These are phyloP conservation scores for Neopestalotiopsis sp. DNA, from an alignment of 2,329 filamentous ascomycete genomes.

Conservation along the genomic window DNA sequence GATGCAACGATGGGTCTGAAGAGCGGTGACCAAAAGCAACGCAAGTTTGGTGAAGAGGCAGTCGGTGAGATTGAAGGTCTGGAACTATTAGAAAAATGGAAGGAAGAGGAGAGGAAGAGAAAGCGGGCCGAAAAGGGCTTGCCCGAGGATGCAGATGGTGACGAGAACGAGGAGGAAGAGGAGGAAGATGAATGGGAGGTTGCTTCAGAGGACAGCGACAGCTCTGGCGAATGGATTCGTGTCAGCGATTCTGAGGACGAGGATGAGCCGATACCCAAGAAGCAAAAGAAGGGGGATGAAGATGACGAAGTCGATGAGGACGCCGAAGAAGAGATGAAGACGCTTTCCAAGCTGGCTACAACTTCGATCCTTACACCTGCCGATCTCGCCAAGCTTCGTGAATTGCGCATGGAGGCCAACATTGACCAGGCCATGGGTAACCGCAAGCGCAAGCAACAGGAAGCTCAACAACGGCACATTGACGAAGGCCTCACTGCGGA, in stretches of 20 bases:
- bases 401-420: conserved; percentile 77
- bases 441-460: conserved; percentile 52
- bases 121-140: conserved; percentile 74
- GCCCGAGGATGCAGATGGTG: conserved; percentile 65
- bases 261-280: conserved; percentile 72
- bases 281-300: conserved; percentile 54
- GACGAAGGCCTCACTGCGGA: conserved; percentile 91
- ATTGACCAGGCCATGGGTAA: conserved; percentile 68
- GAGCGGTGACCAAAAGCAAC: conserved; percentile 75
- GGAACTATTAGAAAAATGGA: conserved; percentile 90
- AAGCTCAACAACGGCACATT: conserved; percentile 65
- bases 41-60: conserved; percentile 83
- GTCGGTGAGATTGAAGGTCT: conserved; percentile 87
- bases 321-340: conserved; percentile 44
- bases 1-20: conserved; percentile 84
- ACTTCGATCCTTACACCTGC: conserved; percentile 94
- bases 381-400: conserved; percentile 91
- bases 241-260: conserved; percentile 86
- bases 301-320: conserved; percentile 37
- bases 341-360: conserved; percentile 80
- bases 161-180: conserved; percentile 61
- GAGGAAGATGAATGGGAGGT: conserved; percentile 67
- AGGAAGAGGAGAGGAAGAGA: conserved; percentile 83
- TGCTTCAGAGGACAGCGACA: conserved; percentile 64
- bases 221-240: conserved; percentile 91